These are phyloP conservation scores for Phialemonium atrogriseum DNA, from an alignment of 2,329 filamentous ascomycete species.

Conservation along the genomic window DNA sequence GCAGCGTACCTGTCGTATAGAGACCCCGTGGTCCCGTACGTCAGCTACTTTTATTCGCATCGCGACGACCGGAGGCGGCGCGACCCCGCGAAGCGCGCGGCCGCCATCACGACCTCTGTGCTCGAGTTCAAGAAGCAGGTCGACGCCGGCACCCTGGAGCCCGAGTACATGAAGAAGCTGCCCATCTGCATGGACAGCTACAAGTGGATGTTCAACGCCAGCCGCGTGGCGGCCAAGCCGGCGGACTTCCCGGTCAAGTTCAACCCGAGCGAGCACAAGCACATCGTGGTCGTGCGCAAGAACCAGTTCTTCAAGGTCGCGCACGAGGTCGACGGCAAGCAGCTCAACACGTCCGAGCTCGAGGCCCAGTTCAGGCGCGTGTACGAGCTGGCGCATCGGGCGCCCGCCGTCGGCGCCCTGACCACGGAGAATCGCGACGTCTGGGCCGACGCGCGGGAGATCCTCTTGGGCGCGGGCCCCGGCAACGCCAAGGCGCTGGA, in stretches of 20 bases:
- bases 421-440: slow-evolving; percentile 90
- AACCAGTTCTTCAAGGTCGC: slow-evolving; percentile 95
- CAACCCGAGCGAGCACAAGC: slow-evolving; percentile 63
- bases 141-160: slow-evolving; percentile 73
- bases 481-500: slow-evolving; percentile 72
- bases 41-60: slow-evolving; percentile 99
- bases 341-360: slow-evolving; percentile 82
- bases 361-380: slow-evolving; percentile 82
- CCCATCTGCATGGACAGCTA: slow-evolving; percentile 98
- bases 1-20: slow-evolving; percentile 87
- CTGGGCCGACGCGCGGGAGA: slow-evolving; percentile 76
- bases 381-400: slow-evolving; percentile 67
- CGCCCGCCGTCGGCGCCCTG: slow-evolving; percentile 70
- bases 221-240: slow-evolving; percentile 73
- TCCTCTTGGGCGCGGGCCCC: slow-evolving; percentile 67
- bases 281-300: slow-evolving; percentile 86
- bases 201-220: slow-evolving; percentile 97
- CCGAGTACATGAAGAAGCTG: slow-evolving; percentile 97
- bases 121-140: slow-evolving; percentile 95
- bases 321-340: slow-evolving; percentile 72
- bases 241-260: slow-evolving; percentile 81
- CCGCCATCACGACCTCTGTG: slow-evolving; percentile 75
- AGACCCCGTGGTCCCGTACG: slow-evolving; percentile 93
- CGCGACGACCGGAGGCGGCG: slow-evolving; percentile 83
- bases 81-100: slow-evolving; percentile 85